Base-by-base conservation (phyloP, 192 early-diverging fungal genomes). In the Backusella tarrabulga region DNA sequence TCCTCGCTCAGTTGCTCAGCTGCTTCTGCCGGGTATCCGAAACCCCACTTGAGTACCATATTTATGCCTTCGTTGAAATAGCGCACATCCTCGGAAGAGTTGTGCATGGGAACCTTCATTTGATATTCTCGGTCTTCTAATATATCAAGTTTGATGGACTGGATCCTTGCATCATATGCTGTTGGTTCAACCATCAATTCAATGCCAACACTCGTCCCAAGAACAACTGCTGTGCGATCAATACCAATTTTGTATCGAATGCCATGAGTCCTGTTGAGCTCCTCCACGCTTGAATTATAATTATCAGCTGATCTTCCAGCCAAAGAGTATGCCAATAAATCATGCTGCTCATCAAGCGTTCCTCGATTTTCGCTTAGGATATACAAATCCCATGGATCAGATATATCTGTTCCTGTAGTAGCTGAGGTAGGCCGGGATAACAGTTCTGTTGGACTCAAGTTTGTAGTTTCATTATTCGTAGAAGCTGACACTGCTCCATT, bases 151-250 rank as follows among this genome's bases (percentile, higher is more conserved):
- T 52, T 29, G 36, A 76, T 46, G 1, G 75, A 76, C 12, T 52
- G 67, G 14, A 76, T 44, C 23, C 50, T 68, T 36, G 68, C 66
- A 4, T 23, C 34, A 17, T 70, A 26, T 52, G 34, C 29, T 4
- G 75, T 76, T 35, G 75, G 75, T 36, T 76, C 26, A n/a, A 76
- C 4, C 38, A 70, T 14, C 8, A 76, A 34, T 34, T 71, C 68
- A n/a, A 76, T n/a, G 6, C 75, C 75, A 42, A 76, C 41, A 50
- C 75, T 76, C 11, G 75, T 76, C 2, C 75, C 75, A 15, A 76
- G 34, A 21, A 42, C 75, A 68, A 76, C 71, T 35, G 68, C 75
- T 15, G 67, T 76, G 8, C 75, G 67, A 50, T 76, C 75, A 40
- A 76, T 32, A 12, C 42, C 26, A 29, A 70, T 66, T 19, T 50